Evolutionary conservation across 306 rosid species (phyloP).

Genomic region (Prosopis cineraria): DNA sequence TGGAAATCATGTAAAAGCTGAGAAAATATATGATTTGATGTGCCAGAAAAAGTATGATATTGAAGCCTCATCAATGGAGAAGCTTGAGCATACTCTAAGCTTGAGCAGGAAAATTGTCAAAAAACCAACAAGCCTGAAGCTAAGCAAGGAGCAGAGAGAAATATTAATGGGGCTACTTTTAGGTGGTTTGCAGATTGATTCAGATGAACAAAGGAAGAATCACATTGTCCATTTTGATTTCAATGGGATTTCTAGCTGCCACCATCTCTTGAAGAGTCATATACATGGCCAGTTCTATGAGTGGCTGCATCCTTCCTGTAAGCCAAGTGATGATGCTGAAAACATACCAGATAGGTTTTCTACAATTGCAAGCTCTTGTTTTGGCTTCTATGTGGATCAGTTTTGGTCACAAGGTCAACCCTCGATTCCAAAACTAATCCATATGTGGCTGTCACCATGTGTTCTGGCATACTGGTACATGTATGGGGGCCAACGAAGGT

Average conservation of each 20-base stretch:
- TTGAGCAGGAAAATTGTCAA: conserved; percentile 59
- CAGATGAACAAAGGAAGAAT: conserved; percentile 71
- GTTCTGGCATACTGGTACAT: conserved; percentile 95
- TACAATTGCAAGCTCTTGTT: conserved; percentile 68
- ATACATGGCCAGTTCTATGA: conserved; percentile 71
- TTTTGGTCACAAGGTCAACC: conserved; percentile 83
- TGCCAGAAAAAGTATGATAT: conserved; percentile 78
- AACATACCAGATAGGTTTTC: conserved; percentile 60
- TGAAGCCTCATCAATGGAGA: conserved; percentile 64
- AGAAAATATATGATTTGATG: conserved; percentile 73
- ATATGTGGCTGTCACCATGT: conserved; percentile 89
- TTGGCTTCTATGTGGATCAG: conserved; percentile 84
- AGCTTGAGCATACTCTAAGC: conserved; percentile 75
- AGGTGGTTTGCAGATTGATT: conserved; percentile 81
- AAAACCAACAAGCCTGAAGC: conserved; percentile 64
- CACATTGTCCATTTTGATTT: conserved; percentile 72
- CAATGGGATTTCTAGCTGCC: conserved; percentile 49
- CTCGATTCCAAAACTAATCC: conserved; percentile 76
- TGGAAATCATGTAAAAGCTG: conserved; percentile 71
- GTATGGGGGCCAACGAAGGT: conserved; percentile 76
- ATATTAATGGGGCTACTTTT: conserved; percentile 79
- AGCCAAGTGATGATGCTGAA: conserved; percentile 51
- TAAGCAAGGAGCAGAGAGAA: conserved; percentile 89
- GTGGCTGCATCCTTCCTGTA: conserved; percentile 86
- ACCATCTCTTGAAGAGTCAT: conserved; percentile 64